Evolutionary conservation across 2,329 filamentous ascomycete genomes (phyloP).

Genomic region (Fonsecaea pugnacius): DNA sequence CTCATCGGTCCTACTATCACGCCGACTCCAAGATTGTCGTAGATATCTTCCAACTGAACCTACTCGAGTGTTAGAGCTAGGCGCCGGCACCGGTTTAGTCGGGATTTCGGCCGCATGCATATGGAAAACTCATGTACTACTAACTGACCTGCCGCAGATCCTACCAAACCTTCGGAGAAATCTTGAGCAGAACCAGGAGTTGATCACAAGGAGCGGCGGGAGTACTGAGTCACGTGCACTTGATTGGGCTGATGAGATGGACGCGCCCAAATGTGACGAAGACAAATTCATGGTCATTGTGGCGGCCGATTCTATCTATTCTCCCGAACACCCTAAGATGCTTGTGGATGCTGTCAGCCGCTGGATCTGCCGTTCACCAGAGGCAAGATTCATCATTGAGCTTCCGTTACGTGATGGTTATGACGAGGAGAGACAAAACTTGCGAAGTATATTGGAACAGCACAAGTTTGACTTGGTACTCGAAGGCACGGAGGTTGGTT

Average conservation of each 20-base stretch:
- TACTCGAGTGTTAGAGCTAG: constrained; percentile 71
- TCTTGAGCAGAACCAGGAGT: constrained; percentile 63
- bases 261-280: constrained; percentile 39
- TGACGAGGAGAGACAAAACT: constrained; percentile 63
- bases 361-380: constrained; percentile 63
- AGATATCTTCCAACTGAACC: constrained; percentile 23
- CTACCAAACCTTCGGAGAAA: constrained; percentile 80
- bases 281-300: constrained; percentile 68
- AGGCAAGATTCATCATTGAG: constrained; percentile 75
- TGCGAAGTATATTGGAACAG: constrained; percentile 64
- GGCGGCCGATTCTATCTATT: constrained; percentile 85
- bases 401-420: constrained; percentile 77
- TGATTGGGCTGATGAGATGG: constrained; percentile 65
- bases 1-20: constrained; percentile 82
- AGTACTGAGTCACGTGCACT: constrained; percentile 60
- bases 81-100: constrained; percentile 87
- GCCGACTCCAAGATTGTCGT: constrained; percentile 60
- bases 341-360: constrained; percentile 71
- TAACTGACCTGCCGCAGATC: constrained; percentile 86
- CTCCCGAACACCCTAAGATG: constrained; percentile 76
- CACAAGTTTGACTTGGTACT: constrained; percentile 57
- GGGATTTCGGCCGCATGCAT: constrained; percentile 80
- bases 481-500: constrained; percentile 53
- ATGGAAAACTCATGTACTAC: constrained; percentile 66
- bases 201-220: constrained; percentile 62